phyloP scores from a whole-genome alignment of 73 alveolate genomes.

The Symbiodinium pilosum region DNA sequence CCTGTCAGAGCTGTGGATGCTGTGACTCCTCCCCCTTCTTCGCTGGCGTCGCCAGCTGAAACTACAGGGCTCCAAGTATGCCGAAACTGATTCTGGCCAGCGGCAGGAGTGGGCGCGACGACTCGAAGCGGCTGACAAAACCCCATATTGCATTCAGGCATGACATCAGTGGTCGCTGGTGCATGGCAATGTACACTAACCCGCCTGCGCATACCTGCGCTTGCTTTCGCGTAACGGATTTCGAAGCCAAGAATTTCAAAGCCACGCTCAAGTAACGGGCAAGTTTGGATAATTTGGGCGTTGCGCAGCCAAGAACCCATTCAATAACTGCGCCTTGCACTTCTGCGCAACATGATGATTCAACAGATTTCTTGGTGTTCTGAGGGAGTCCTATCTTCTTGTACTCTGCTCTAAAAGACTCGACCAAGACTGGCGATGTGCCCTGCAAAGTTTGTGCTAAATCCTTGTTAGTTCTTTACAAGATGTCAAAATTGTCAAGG shows the following conservation, averaged over 20 bases:
- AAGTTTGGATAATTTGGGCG: neutral
- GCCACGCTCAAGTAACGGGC: neutral
- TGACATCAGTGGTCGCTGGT: neutral
- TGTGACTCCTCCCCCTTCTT: no score
- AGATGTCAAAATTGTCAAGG: neutral
- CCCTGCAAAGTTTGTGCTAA: neutral
- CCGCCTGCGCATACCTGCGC: constrained; percentile 6
- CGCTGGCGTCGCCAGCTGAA: no score
- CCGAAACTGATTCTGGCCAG: no score
- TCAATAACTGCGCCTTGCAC: constrained; percentile 10
- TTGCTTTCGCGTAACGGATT: neutral
- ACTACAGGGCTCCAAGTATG: no score
- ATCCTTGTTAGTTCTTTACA: neutral
- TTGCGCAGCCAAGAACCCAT: neutral
- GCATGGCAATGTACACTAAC: neutral
- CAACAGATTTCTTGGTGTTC: neutral
- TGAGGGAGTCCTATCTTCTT: neutral
- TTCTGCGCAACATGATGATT: neutral
- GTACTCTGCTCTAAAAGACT: neutral
- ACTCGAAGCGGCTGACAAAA: no score
- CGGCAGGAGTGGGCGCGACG: no score
- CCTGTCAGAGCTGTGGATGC: no score
- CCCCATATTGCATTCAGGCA: neutral
- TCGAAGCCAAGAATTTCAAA: neutral
- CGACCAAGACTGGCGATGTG: neutral